Evolutionary conservation across 2,329 filamentous ascomycete genomes (phyloP), one percentile per base, ranked within the genome.

Genomic region (Curvularia sp.): DNA sequence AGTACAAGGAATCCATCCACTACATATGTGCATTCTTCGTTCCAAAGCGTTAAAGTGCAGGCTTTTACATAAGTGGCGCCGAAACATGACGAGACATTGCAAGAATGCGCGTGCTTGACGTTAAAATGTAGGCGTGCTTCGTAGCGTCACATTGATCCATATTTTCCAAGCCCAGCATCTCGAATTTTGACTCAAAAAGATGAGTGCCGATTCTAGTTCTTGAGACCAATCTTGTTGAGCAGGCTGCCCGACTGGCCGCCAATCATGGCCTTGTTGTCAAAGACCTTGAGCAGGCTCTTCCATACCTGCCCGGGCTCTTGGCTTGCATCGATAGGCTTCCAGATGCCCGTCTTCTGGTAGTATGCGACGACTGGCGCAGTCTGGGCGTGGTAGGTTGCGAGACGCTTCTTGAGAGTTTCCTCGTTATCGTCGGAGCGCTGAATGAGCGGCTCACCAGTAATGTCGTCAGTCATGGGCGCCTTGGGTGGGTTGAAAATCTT

Each of bases 401-500:
- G 86, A 64, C 95, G 90, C 88, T 97, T 99, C 87, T 93, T 94
- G 66, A 99, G 87, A 43, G 95, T 92, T 8, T 93, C 94, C 70
- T 91, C 93, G 79, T 98, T 99, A 84, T 99, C 95, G 78, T 99
- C 95, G 67, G 91, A 94, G 74, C 95, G 89, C 84, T 98, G 95
- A 74, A 98, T 90, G 69, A 99, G 85, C 48, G 94, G 93, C 85
- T 99, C 95, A 79, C 95, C 95, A 19, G 95, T 98, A 68, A 97
- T 80, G 80, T 99, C 95, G 80, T 99, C 95, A 78, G 88, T 96
- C 95, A 98, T 98, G 66, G 86, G 74, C 72, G 87, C 82, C 87
- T 97, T 97, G 73, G 95, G 95, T 50, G 95, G 95, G 87, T 97
- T 98, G 89, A 99, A 99, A 80, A 95, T 90, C 81, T 90, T 95